Conservation (phyloP, 257 asterid genomes). For the Nicotiana noctiflora region DNA sequence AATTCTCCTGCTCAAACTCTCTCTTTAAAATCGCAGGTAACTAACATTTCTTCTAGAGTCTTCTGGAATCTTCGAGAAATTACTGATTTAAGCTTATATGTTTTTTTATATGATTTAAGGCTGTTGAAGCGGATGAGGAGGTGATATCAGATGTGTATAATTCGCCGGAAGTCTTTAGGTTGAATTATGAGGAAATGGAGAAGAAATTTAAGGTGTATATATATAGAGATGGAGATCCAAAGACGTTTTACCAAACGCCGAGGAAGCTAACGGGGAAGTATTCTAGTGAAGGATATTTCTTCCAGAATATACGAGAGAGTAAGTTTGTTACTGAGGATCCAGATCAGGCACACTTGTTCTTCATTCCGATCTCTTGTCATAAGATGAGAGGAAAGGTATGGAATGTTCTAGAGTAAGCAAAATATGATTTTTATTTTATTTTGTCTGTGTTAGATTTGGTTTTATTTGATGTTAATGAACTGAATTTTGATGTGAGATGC, state of each 20-base stretch:
- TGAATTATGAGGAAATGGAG: slow-evolving; percentile 72
- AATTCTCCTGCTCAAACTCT: background rate
- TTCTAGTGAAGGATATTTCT: slow-evolving; percentile 90
- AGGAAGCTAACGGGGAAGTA: slow-evolving; percentile 95
- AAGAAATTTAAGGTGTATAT: slow-evolving; percentile 80
- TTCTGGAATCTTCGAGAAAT: background rate
- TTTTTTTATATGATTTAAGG: slow-evolving; percentile 7
- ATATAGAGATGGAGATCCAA: slow-evolving; percentile 91
- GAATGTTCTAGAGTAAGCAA: background rate
- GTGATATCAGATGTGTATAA: slow-evolving; percentile 48
- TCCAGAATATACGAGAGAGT: slow-evolving; percentile 90
- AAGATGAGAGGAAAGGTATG: slow-evolving; percentile 98
- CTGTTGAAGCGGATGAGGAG: slow-evolving; percentile 21
- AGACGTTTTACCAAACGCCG: slow-evolving; percentile 89
- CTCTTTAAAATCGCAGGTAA: background rate
- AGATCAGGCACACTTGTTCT: slow-evolving; percentile 79
- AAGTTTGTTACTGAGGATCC: slow-evolving; percentile 72
- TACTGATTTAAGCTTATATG: background rate
- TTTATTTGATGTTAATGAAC: background rate
- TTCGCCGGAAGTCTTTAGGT: slow-evolving; percentile 54
- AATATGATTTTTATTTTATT: background rate
- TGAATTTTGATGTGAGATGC: background rate
- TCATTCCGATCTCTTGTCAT: slow-evolving; percentile 95
- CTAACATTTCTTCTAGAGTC: background rate
- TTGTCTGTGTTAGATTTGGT: background rate